A percentile compares a stretch with the other conserved stretches of the same genome.
Evolutionary conservation across 306 rosid species (phyloP).

Genomic region (Quercus berberidifolia): DNA sequence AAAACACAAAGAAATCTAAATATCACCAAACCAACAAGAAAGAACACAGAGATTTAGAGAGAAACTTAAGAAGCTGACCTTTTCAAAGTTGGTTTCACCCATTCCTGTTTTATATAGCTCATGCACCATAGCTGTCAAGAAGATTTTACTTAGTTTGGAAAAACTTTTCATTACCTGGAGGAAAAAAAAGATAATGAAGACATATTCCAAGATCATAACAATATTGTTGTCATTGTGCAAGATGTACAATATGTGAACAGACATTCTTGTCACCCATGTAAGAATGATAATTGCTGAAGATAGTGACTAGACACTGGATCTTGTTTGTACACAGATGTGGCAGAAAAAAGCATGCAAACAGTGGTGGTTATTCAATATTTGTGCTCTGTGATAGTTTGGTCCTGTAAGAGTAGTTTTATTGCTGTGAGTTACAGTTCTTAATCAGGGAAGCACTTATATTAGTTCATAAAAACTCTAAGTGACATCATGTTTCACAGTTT

Average conservation of each 20-base stretch:
- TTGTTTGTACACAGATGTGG: slow-evolving; percentile 5
- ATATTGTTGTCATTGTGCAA: slow-evolving; percentile 5
- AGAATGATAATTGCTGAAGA: neutral
- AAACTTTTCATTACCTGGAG: slow-evolving; percentile 78
- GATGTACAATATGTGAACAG: slow-evolving; percentile 5
- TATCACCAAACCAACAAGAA: neutral
- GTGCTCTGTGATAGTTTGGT: slow-evolving; percentile 6
- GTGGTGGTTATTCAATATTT: neutral
- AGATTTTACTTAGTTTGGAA: slow-evolving; percentile 69
- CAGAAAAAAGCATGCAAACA: slow-evolving; percentile 8
- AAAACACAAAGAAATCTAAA: slow-evolving; percentile 9
- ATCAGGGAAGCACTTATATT: neutral
- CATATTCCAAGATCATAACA: slow-evolving; percentile 5
- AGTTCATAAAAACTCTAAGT: neutral
- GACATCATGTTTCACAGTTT: too few species aligned
- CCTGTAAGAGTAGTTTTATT: slow-evolving; percentile 12
- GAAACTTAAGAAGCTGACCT: slow-evolving; percentile 54
- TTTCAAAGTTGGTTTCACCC: slow-evolving; percentile 92
- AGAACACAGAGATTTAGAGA: slow-evolving; percentile 1
- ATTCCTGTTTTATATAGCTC: slow-evolving; percentile 89
- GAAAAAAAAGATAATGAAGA: slow-evolving; percentile 3
- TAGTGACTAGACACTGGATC: slow-evolving; percentile 5
- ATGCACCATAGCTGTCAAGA: slow-evolving; percentile 87
- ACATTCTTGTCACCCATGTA: neutral
- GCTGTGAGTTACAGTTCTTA: neutral